Evolutionary conservation across 2,329 filamentous ascomycete species (phyloP).

Genomic region (Colletotrichum musae): DNA sequence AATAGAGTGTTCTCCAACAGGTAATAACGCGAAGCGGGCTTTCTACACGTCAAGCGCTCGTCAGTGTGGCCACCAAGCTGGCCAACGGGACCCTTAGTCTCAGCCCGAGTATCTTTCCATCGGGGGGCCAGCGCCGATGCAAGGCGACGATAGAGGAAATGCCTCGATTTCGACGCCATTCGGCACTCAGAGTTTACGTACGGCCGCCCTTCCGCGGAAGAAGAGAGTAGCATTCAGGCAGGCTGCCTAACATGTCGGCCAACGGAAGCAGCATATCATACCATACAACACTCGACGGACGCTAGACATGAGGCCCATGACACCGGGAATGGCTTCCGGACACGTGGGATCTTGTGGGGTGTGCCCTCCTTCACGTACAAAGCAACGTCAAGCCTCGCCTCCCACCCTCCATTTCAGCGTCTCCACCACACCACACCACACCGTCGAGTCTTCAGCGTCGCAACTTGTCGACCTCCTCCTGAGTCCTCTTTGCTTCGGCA

Average conservation of each 20-base stretch:
- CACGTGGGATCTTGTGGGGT: slow-evolving; percentile 38
- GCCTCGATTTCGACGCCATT: slow-evolving; percentile 5
- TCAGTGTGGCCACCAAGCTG: slow-evolving; percentile 14
- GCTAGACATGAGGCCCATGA: slow-evolving; percentile 17
- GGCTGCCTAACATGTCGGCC: slow-evolving; percentile 11
- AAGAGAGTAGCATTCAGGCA: slow-evolving; percentile 22
- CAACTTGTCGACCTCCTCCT: background rate
- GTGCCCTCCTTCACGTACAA: slow-evolving; percentile 28
- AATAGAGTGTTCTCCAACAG: background rate
- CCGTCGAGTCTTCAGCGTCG: background rate
- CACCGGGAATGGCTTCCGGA: slow-evolving; percentile 32
- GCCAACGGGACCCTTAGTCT: slow-evolving; percentile 9
- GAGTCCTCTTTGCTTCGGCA: background rate
- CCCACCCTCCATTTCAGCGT: slow-evolving; percentile 14
- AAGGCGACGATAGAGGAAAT: slow-evolving; percentile 14
- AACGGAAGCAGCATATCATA: slow-evolving; percentile 32
- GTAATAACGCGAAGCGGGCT: slow-evolving; percentile 3
- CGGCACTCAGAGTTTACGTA: slow-evolving; percentile 21
- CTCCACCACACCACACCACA: slow-evolving; percentile 15
- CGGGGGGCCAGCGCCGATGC: slow-evolving; percentile 27
- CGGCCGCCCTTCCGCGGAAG: slow-evolving; percentile 20
- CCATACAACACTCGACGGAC: slow-evolving; percentile 8
- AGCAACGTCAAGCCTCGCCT: slow-evolving; percentile 28
- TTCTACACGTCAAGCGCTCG: slow-evolving; percentile 14
- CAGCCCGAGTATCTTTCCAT: slow-evolving; percentile 9